Percentiles rank a stretch among this genome's conserved stretches.
Evolutionary conservation across 257 asterid genomes (phyloP).

Genomic region (Phtheirospermum japonicum): DNA sequence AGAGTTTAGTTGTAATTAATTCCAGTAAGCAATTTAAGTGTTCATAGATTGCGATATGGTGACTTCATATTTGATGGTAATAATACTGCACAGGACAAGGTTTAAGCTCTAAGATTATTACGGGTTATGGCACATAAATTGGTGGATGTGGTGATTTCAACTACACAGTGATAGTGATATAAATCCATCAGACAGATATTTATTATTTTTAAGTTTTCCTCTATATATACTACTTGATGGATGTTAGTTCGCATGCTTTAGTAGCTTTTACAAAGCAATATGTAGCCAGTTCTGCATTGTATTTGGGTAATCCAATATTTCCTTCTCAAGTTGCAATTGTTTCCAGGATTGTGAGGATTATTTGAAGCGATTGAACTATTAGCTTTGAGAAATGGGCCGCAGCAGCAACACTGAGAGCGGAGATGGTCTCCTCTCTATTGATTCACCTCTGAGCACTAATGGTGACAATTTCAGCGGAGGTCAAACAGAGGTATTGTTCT

Average conservation of each 20-base stretch:
- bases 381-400: conserved; percentile 36
- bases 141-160: too few species aligned
- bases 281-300: too few species aligned
- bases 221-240: conserved; percentile 2
- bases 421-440: conserved; percentile 50
- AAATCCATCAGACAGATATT: conserved; percentile 26
- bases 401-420: conserved; percentile 42
- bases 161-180: conserved; percentile 15
- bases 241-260: conserved; percentile 8
- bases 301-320: too few species aligned
- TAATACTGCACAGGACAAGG: conserved; percentile 7
- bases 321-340: too few species aligned
- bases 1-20: conserved; percentile 11
- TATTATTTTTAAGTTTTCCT: conserved; percentile 5
- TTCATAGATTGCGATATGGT: conserved; percentile 20
- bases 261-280: conserved; percentile 20
- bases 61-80: conserved; percentile 15
- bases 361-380: conserved; percentile 33
- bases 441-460: conserved; percentile 51
- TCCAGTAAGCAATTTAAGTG: conserved; percentile 20
- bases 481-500: conserved; percentile 39
- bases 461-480: conserved; percentile 43
- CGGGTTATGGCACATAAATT: conserved; percentile 22
- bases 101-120: too few species aligned
- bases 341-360: too few species aligned